These are phyloP conservation scores for Rhexocercosporidium sp. DNA, from an alignment of 2,329 filamentous ascomycete species.

Conservation along the genomic window DNA sequence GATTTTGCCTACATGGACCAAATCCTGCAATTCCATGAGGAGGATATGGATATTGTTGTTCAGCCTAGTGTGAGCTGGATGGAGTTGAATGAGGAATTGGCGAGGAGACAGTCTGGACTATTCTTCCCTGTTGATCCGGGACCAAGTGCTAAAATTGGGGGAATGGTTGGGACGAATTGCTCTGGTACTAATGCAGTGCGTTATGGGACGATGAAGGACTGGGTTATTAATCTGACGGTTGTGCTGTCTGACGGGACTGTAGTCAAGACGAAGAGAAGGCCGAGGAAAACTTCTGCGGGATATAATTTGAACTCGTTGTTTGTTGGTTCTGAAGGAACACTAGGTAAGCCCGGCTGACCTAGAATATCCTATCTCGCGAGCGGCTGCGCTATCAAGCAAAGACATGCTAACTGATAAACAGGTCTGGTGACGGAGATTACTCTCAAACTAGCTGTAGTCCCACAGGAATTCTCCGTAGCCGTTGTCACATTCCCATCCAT, in stretches of 20 bases:
- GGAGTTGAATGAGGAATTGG: constrained; percentile 75
- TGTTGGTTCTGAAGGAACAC: constrained; percentile 80
- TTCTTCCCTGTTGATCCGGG: constrained; percentile 89
- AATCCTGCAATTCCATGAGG: constrained; percentile 78
- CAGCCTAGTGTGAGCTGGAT: constrained; percentile 95
- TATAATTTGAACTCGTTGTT: constrained; percentile 85
- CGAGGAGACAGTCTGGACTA: constrained; percentile 73
- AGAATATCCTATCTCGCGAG: neutral
- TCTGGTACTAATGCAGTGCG: constrained; percentile 80
- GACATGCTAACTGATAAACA: neutral
- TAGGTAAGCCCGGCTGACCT: constrained; percentile 43
- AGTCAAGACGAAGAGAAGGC: constrained; percentile 79
- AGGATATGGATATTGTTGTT: constrained; percentile 92
- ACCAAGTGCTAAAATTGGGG: constrained; percentile 75
- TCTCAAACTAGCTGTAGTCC: constrained; percentile 77
- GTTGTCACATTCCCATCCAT: constrained; percentile 82
- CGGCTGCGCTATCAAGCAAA: neutral
- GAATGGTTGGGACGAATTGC: constrained; percentile 82
- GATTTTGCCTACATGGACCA: constrained; percentile 90
- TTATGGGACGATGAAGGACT: constrained; percentile 88
- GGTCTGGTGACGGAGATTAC: constrained; percentile 85
- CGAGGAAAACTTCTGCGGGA: constrained; percentile 79
- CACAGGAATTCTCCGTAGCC: constrained; percentile 77
- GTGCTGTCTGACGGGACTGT: constrained; percentile 79
- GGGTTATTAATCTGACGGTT: constrained; percentile 83